Percentiles rank a stretch among this genome's conserved stretches.
These are phyloP conservation scores for Suhomyces kilbournensis DNA, from an alignment of 805 yeast species.

Conservation along the genomic window DNA sequence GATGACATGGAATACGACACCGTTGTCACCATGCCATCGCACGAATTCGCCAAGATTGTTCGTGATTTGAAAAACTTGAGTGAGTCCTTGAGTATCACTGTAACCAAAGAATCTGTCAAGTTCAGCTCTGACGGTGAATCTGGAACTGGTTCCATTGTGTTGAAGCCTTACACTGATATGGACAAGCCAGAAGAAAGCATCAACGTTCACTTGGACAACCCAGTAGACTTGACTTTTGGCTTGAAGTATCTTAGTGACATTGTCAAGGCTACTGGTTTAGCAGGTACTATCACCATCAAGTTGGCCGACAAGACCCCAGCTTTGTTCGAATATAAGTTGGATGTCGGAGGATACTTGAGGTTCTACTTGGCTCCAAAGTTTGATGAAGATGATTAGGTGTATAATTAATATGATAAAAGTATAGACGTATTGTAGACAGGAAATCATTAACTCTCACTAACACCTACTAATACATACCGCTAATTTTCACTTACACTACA, in stretches of 20 bases:
- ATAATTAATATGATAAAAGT: not conserved
- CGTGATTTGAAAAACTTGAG: constrained; percentile 84
- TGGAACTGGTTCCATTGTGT: constrained; percentile 81
- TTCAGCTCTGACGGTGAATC: constrained; percentile 89
- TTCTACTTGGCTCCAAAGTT: constrained; percentile 98
- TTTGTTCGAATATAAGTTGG: constrained; percentile 83
- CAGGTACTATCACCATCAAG: constrained; percentile 75
- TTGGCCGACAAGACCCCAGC: constrained; percentile 92
- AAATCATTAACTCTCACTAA: not conserved
- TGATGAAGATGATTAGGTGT: constrained; percentile 73
- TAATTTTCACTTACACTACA: too few species aligned
- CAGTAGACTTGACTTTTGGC: constrained; percentile 88
- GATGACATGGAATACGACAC: constrained; percentile 93
- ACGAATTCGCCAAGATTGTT: constrained; percentile 84
- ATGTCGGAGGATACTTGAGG: constrained; percentile 83
- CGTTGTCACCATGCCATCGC: constrained; percentile 79
- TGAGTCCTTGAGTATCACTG: constrained; percentile 81
- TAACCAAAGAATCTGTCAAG: constrained; percentile 88
- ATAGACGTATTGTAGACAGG: not conserved
- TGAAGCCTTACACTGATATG: constrained; percentile 80
- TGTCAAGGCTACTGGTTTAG: constrained; percentile 82
- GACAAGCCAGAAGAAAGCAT: constrained; percentile 77
- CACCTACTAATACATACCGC: too few species aligned
- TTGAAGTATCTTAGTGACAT: constrained; percentile 87
- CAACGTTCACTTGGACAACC: constrained; percentile 74